These are phyloP conservation scores for Neospermospora avenae DNA, from an alignment of 2,329 filamentous ascomycete species.

Conservation along the genomic window DNA sequence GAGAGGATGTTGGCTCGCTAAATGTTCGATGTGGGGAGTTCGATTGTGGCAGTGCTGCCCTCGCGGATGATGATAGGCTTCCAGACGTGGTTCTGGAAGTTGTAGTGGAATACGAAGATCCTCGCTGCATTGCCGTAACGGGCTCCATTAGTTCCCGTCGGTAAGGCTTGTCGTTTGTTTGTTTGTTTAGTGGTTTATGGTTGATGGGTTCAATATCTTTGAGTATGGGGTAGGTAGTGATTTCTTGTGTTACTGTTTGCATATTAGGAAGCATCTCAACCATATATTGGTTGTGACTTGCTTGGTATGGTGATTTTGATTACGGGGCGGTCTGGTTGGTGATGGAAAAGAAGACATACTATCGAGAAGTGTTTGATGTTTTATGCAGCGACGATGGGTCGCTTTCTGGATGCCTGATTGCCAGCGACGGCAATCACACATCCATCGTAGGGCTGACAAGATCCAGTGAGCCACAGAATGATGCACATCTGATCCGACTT, in stretches of 20 bases:
- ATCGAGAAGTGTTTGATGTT: constrained; percentile 2
- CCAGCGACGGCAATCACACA: not conserved
- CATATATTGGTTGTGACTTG: not conserved
- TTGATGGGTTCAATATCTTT: not conserved
- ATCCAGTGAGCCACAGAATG: not conserved
- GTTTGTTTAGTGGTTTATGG: not conserved
- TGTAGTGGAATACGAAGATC: constrained; percentile 8
- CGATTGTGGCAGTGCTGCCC: constrained; percentile 12
- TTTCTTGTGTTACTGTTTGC: not conserved
- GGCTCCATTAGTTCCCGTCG: not conserved
- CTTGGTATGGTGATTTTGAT: not conserved
- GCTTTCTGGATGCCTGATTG: not conserved
- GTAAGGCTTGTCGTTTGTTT: constrained; percentile 8
- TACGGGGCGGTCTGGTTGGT: not conserved
- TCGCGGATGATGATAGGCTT: not conserved
- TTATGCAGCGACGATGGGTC: no score
- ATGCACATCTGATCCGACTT: constrained; percentile 12
- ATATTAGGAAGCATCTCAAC: not conserved
- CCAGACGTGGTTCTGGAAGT: constrained; percentile 10
- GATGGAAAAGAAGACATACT: not conserved
- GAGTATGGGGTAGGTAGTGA: not conserved
- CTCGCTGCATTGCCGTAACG: constrained; percentile 2
- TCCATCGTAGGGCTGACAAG: constrained; percentile 14
- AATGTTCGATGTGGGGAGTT: constrained; percentile 6
- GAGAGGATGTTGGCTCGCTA: constrained; percentile 4